Conservation (phyloP, 768 basidiomycete genomes). For the Leccinum sublutescens region DNA sequence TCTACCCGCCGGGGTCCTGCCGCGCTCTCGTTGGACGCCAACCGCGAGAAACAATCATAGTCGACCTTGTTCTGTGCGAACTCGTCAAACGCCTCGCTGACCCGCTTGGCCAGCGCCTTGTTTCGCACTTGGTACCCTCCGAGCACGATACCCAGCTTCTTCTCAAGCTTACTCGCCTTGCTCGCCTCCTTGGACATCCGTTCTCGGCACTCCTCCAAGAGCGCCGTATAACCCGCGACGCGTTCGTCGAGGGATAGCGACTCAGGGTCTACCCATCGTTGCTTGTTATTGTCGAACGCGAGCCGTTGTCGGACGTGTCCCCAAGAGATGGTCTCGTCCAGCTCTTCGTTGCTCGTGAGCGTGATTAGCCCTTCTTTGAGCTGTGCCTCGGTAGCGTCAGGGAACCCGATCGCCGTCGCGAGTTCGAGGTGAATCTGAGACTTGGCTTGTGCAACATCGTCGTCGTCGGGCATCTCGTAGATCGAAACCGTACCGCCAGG, state of each 20-base stretch:
- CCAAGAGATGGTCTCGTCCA: slow-evolving; percentile 69
- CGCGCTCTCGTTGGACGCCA: slow-evolving; percentile 70
- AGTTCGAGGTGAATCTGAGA: slow-evolving; percentile 76
- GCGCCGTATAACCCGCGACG: slow-evolving; percentile 57
- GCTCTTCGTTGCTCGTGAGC: slow-evolving; percentile 57
- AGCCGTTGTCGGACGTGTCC: slow-evolving; percentile 61
- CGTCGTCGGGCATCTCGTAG: slow-evolving; percentile 78
- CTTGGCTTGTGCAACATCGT: slow-evolving; percentile 67
- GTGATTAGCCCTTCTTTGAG: slow-evolving; percentile 74
- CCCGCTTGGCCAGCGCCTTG: slow-evolving; percentile 58
- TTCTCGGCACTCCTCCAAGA: slow-evolving; percentile 63
- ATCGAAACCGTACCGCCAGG: slow-evolving; percentile 68
- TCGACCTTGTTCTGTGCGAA: slow-evolving; percentile 67
- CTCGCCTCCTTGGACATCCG: slow-evolving; percentile 77
- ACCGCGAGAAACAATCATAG: slow-evolving; percentile 72
- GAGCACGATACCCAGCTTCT: slow-evolving; percentile 81
- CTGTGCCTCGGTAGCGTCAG: slow-evolving; percentile 75
- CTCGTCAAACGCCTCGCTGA: slow-evolving; percentile 68
- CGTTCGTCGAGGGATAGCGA: slow-evolving; percentile 58
- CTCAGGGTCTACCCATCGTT: slow-evolving; percentile 66
- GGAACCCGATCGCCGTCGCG: slow-evolving; percentile 77
- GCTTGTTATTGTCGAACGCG: slow-evolving; percentile 54
- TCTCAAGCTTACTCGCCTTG: slow-evolving; percentile 83
- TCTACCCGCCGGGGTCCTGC: slow-evolving; percentile 77
- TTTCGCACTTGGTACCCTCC: slow-evolving; percentile 90